Base-by-base conservation (phyloP, 1,284 basidiomycete species). In the Sporisorium scitamineum region DNA sequence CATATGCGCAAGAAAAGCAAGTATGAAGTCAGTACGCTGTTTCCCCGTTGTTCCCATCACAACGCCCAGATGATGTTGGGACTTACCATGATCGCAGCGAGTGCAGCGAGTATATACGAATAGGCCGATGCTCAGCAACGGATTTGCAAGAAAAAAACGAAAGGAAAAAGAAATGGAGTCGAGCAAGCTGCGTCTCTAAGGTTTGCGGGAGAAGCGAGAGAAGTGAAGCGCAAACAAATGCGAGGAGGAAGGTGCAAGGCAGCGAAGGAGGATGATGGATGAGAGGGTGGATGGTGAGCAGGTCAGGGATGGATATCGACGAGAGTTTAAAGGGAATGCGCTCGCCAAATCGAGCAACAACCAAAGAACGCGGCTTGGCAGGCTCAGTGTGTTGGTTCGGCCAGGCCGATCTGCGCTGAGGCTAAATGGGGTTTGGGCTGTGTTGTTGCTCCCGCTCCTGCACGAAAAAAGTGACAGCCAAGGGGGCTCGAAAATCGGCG, bases 51-150 rank as follows among this genome's bases (percentile, higher is more conserved):
- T 24, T n/a, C 34, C 24, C 5, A 10, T 11, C 13, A 20, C 4
- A 7, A 20, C 13, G 18, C 29, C 16, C 10, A 32, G 16, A 18
- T 14, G 27, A 26, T 10, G 22, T 18, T 45, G 39, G n/a, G 41
- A 59, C 65, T 68, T 61, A 73, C 70, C 70, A 73, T 73, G 37
- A n/a, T 66, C 37, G 52, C 60, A 59, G 53, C 59, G 27, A 31
- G 37, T 42, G n/a, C n/a, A n/a, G n/a, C n/a, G n/a, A n/a, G n/a
- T 55, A 29, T 54, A 50, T 59, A 34, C 54, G 52, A 61, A 58
- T n/a, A 9, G 13, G 45, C 56, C 69, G 69, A 64, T 71, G 69
- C 58, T 65, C 69, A 66, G 63, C 69, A 71, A 55, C 61, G 64
- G 53, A 37, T 51, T 44, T n/a, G 42, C 34, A 54, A 34, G 47